phyloP scores from a whole-genome alignment of 768 basidiomycete species.

The Auricularia sp. region DNA sequence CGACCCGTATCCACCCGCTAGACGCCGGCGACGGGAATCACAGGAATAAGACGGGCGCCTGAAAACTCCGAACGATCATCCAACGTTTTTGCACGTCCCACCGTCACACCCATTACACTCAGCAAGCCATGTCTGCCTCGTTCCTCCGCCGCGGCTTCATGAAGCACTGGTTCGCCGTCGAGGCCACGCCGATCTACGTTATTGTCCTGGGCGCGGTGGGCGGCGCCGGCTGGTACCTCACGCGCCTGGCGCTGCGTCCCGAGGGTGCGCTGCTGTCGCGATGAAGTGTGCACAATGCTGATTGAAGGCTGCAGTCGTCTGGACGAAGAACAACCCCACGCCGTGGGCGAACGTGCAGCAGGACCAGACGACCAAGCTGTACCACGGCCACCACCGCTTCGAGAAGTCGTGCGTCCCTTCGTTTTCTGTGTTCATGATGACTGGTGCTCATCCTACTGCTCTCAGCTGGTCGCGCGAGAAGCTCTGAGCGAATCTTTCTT shows the following conservation, averaged over 20 bases:
- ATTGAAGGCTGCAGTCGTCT: conserved; percentile 32
- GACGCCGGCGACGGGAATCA: too few relatives aligned
- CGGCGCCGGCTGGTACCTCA: conserved; percentile 61
- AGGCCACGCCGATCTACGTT: conserved; percentile 45
- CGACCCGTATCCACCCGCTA: too few relatives aligned
- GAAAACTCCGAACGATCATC: background rate
- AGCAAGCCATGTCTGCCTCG: background rate
- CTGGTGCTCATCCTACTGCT: background rate
- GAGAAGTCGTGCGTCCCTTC: conserved; percentile 50
- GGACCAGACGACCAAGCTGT: conserved; percentile 63
- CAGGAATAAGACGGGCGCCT: too few relatives aligned
- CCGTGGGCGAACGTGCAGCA: conserved; percentile 82
- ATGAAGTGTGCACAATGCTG: too few relatives aligned
- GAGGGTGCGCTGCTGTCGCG: conserved; percentile 21
- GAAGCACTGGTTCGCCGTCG: conserved; percentile 59
- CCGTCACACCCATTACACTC: background rate
- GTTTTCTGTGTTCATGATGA: background rate
- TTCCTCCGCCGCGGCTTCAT: conserved; percentile 6
- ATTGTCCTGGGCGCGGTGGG: conserved; percentile 38
- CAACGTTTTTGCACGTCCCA: background rate
- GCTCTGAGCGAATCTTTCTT: conserved; percentile 33
- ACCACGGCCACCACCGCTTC: conserved; percentile 63
- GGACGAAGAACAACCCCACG: conserved; percentile 66
- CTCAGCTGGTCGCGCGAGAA: conserved; percentile 68
- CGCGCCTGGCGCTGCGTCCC: conserved; percentile 47